These are phyloP conservation scores for Lophiostoma macrostomum DNA, from an alignment of 495 filamentous ascomycete species.

Conservation along the genomic window DNA sequence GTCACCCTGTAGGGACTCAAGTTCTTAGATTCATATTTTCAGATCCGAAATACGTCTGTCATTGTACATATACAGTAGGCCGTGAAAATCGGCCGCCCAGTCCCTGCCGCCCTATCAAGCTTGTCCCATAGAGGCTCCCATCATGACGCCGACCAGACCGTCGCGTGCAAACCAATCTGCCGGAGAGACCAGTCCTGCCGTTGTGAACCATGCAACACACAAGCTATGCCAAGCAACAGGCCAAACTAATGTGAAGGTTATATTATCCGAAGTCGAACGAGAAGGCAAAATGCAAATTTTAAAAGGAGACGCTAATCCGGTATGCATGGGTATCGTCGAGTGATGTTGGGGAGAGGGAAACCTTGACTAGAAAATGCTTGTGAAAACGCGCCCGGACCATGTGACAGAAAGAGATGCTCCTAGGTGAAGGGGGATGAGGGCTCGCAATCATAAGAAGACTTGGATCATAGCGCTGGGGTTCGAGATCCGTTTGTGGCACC, in stretches of 20 bases:
- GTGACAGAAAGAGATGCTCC: not conserved
- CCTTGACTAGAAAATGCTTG: too few species aligned
- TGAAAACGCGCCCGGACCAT: not conserved
- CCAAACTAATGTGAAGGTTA: not conserved
- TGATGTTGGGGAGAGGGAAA: too few species aligned
- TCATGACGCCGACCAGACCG: not conserved
- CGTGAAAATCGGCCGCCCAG: too few species aligned
- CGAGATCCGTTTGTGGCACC: slow-evolving; percentile 34
- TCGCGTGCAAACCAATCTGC: not conserved
- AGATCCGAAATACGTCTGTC: too few species aligned
- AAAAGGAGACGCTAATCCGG: too few species aligned
- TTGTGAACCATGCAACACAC: slow-evolving; percentile 4
- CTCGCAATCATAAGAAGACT: slow-evolving; percentile 35
- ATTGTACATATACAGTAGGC: too few species aligned
- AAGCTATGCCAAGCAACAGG: slow-evolving; percentile 10
- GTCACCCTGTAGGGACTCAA: too few species aligned
- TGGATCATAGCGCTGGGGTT: slow-evolving; percentile 37
- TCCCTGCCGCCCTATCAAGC: too few species aligned
- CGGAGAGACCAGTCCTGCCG: too few species aligned
- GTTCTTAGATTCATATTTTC: too few species aligned
- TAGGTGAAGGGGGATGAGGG: not conserved
- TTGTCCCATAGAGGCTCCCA: too few species aligned
- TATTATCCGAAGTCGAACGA: not conserved
- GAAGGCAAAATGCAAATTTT: not conserved
- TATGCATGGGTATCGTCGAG: too few species aligned